Base-by-base conservation (phyloP, 495 filamentous ascomycete species). In the Penicillium longicatenatum region DNA sequence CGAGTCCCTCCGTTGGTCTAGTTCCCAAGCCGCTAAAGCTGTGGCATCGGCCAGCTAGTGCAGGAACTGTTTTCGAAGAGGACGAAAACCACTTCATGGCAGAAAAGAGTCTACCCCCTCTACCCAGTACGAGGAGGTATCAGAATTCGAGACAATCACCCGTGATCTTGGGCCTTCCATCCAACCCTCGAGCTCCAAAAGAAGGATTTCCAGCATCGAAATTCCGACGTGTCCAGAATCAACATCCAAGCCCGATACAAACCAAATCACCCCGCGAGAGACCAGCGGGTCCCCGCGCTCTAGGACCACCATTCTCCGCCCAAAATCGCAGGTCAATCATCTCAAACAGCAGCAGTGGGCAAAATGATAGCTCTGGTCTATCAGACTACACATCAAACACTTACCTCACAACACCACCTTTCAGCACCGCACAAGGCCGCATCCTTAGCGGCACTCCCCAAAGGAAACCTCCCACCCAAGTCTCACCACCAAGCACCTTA, bases 51-150 rank as follows among this genome's bases (percentile, higher is more conserved):
- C 72, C 70, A 7, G 44, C 29, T 19, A 79, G 75, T 53, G 62
- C 65, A 9, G 71, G 62, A 24, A 77, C 75, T 2, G 48, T 73
- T 3, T 75, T 77, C 48, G 76, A 79, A 60, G 76, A 79, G 42
- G 73, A 78, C 29, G 62, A 68, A 44, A 21, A 44, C 35, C 42
- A 56, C 52, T 43, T 60, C 44, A 20, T 52, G 56, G 24, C 35
- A 16, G 33, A 43, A 37, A 29, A 16, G n/a, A 47, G 29, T 9
- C 20, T 5, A 5, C 42, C 24, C 41, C 41, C 35, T 35, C 22
- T 43, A 14, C 39, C 20, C 17, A 51, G 26, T n/a, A 43, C 50
- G 4, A 52, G n/a, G 41, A 47, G 41, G 55, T 19, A 17, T n/a
- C 46, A 54, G 46, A 55, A 37, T 50, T 16, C 58, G 50, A 33